phyloP scores from a whole-genome alignment of 257 asterid species.

The Haberlea rhodopensis region DNA sequence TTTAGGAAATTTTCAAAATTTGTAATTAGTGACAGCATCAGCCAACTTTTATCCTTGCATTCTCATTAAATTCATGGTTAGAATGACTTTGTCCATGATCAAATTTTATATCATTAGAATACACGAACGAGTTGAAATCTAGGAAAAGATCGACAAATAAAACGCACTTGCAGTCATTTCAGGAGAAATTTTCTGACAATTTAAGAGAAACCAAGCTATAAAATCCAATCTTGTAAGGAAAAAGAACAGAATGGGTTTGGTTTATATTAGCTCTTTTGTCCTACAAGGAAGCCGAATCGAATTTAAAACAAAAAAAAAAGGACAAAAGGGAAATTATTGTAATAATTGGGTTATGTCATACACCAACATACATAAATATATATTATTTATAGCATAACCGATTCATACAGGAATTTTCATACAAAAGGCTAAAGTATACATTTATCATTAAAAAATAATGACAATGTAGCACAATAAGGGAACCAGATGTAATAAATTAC shows the following conservation, averaged over 20 bases:
- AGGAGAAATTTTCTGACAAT: conserved; percentile 28
- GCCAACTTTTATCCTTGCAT: no score
- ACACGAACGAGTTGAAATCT: not conserved
- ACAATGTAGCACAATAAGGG: conserved; percentile 71
- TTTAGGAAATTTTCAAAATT: no score
- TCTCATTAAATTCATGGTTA: no score
- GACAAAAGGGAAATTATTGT: no score
- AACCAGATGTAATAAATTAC: conserved; percentile 52
- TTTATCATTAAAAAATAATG: conserved; percentile 31
- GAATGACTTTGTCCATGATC: no score
- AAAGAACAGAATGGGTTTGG: conserved; percentile 46
- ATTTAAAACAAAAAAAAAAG: conserved; percentile 40
- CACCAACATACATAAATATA: no score
- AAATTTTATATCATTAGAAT: no score
- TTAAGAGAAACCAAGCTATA: conserved; percentile 10
- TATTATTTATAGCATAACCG: no score
- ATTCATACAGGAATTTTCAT: no score
- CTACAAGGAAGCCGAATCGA: conserved; percentile 52
- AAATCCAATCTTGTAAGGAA: conserved; percentile 37
- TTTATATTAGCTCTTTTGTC: conserved; percentile 44
- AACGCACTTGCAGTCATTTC: not conserved
- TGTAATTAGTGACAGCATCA: no score
- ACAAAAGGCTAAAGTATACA: conserved; percentile 28
- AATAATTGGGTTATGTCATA: no score
- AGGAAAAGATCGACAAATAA: not conserved